phyloP scores from a whole-genome alignment of 495 filamentous ascomycete species.

The Penicillium taxi region DNA sequence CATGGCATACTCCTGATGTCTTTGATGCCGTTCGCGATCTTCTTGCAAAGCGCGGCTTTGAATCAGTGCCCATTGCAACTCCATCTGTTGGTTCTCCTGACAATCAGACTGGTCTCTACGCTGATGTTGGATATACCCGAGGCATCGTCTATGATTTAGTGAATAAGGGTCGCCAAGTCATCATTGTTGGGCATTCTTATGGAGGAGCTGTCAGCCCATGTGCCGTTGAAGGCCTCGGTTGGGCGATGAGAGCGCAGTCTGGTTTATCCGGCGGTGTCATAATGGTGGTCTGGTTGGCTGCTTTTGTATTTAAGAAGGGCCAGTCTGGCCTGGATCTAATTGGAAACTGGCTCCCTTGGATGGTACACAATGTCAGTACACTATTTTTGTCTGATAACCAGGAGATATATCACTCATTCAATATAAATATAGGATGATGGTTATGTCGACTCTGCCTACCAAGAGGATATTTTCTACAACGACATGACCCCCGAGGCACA shows the following conservation, averaged over 20 bases:
- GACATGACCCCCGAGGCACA: slow-evolving; percentile 19
- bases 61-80: slow-evolving; percentile 6
- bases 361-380: slow-evolving; percentile 1
- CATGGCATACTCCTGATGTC: slow-evolving; percentile 12
- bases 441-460: slow-evolving; percentile 8
- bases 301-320: slow-evolving; percentile 25
- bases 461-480: slow-evolving; percentile 18
- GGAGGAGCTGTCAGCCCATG: slow-evolving; percentile 32
- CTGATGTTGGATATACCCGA: slow-evolving; percentile 10
- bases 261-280: slow-evolving; percentile 34
- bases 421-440: slow-evolving; percentile 7
- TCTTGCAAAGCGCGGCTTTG: slow-evolving; percentile 3
- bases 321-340: slow-evolving; percentile 12
- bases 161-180: slow-evolving; percentile 6
- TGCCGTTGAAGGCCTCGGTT: slow-evolving; percentile 34
- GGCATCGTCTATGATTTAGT: slow-evolving; percentile 1
- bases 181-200: slow-evolving; percentile 38
- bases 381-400: too few species aligned
- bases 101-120: slow-evolving; percentile 7
- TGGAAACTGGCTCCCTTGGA: slow-evolving; percentile 17
- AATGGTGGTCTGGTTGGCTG: slow-evolving; percentile 30
- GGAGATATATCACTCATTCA: background rate
- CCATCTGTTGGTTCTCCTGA: slow-evolving; percentile 9
- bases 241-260: slow-evolving; percentile 17
- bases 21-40: slow-evolving; percentile 9